Evolutionary conservation across 768 basidiomycete species (phyloP).

Genomic region (Myochromella boudieri): DNA sequence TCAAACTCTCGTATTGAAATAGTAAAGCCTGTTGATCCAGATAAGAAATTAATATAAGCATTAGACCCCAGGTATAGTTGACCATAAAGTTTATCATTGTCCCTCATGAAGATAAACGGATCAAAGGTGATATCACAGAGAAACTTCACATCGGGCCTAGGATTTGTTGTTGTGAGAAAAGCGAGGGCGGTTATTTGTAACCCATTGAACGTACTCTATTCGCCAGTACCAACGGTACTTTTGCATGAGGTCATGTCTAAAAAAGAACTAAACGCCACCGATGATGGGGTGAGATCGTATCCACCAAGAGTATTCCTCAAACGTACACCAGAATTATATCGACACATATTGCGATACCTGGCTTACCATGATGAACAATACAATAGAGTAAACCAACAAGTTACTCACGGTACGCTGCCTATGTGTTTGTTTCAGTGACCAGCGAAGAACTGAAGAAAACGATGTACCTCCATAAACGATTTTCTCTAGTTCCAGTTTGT

Average conservation of each 20-base stretch:
- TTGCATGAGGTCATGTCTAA: constrained; percentile 64
- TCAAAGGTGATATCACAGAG: constrained; percentile 69
- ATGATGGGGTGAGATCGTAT: background rate
- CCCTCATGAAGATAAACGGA: constrained; percentile 76
- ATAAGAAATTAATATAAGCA: too few species aligned
- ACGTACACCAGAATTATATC: constrained; percentile 68
- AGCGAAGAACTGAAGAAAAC: too few species aligned
- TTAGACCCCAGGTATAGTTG: constrained; percentile 6
- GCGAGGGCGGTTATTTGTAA: constrained; percentile 31
- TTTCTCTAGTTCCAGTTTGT: constrained; percentile 56
- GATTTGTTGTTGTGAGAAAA: too few species aligned
- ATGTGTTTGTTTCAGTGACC: too few species aligned
- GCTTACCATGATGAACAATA: background rate
- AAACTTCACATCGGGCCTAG: constrained; percentile 70
- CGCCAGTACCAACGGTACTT: constrained; percentile 80
- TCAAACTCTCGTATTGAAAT: constrained; percentile 75
- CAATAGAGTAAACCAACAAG: background rate
- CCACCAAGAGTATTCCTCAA: background rate
- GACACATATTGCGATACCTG: constrained; percentile 78
- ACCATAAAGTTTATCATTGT: constrained; percentile 72
- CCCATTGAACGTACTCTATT: constrained; percentile 33
- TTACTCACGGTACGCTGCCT: constrained; percentile 33
- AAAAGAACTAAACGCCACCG: constrained; percentile 57
- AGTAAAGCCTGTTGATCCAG: constrained; percentile 69
- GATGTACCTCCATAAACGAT: constrained; percentile 50